phyloP scores from a whole-genome alignment of 2,329 filamentous ascomycete genomes.

The Aspergillus chevalieri region DNA sequence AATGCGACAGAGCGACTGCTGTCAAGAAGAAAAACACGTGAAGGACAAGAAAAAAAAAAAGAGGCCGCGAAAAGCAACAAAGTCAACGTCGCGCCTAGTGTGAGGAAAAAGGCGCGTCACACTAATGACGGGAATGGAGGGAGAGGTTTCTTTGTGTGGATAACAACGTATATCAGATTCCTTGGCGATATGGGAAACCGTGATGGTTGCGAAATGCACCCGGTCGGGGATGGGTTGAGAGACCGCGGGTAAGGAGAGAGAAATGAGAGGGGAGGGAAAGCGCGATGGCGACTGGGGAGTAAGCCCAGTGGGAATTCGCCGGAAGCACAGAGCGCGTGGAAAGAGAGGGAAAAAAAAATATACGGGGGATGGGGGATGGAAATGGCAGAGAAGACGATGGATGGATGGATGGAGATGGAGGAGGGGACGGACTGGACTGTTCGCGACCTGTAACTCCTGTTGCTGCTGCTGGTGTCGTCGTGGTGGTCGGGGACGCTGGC shows the following conservation, averaged over 20 bases:
- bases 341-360: too few relatives aligned
- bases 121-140: neutral
- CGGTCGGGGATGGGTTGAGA: slow-evolving; percentile 1
- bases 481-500: too few relatives aligned
- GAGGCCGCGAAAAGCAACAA: neutral
- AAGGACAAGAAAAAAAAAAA: neutral
- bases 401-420: too few relatives aligned
- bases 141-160: too few relatives aligned
- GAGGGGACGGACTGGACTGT: too few relatives aligned
- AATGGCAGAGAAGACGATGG: too few relatives aligned
- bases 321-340: neutral
- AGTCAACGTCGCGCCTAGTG: neutral
- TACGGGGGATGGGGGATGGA: too few relatives aligned
- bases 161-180: neutral
- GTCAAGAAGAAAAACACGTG: neutral
- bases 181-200: neutral
- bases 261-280: slow-evolving; percentile 11
- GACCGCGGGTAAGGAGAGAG: slow-evolving; percentile 16
- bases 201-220: slow-evolving; percentile 1
- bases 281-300: slow-evolving; percentile 10
- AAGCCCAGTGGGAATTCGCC: neutral
- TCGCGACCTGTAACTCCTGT: too few relatives aligned
- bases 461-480: too few relatives aligned
- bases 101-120: neutral
- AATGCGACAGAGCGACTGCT: neutral